A percentile compares a stretch with the other conserved stretches of the same genome.
These are phyloP conservation scores for Elongisporangium undulatum DNA, from an alignment of 352 stramenopile genomes.

Conservation along the genomic window DNA sequence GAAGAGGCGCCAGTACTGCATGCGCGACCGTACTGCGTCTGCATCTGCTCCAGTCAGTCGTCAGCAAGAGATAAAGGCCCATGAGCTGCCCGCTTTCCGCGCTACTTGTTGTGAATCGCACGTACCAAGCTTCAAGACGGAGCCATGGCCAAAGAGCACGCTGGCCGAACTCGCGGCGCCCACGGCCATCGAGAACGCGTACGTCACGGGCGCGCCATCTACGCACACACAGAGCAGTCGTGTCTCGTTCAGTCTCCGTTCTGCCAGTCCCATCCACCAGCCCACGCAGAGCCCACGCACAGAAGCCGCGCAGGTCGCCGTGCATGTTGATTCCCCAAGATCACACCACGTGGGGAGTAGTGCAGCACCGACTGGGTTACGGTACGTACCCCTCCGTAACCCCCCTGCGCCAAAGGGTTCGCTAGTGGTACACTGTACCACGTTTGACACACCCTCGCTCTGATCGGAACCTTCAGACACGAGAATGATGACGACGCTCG, in stretches of 20 bases:
- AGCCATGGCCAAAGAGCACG: conserved; percentile 56
- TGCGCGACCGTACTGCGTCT: conserved; percentile 45
- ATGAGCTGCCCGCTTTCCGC: neutral
- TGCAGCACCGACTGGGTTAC: neutral
- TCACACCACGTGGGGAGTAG: neutral
- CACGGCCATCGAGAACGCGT: conserved; percentile 64
- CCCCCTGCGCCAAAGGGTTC: too few relatives aligned
- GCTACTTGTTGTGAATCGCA: too few relatives aligned
- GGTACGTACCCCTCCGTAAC: too few relatives aligned
- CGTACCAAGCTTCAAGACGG: conserved; percentile 41
- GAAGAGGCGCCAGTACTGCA: conserved; percentile 68
- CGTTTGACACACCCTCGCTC: neutral
- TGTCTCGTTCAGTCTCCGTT: neutral
- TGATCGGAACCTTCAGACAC: neutral
- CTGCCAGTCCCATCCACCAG: neutral
- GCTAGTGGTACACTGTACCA: neutral
- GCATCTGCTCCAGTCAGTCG: conserved; percentile 28
- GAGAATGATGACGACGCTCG: neutral
- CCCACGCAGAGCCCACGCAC: conserved; percentile 28
- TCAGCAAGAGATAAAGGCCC: neutral
- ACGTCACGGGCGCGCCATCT: conserved; percentile 81
- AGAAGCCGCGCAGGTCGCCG: conserved; percentile 76
- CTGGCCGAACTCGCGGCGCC: conserved; percentile 62
- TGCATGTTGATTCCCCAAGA: conserved; percentile 33
- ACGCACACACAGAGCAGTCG: conserved; percentile 4